Percentiles rank a stretch among this genome's conserved stretches.
phyloP scores from a whole-genome alignment of 2,329 filamentous ascomycete species.

The Penicillium sp. region DNA sequence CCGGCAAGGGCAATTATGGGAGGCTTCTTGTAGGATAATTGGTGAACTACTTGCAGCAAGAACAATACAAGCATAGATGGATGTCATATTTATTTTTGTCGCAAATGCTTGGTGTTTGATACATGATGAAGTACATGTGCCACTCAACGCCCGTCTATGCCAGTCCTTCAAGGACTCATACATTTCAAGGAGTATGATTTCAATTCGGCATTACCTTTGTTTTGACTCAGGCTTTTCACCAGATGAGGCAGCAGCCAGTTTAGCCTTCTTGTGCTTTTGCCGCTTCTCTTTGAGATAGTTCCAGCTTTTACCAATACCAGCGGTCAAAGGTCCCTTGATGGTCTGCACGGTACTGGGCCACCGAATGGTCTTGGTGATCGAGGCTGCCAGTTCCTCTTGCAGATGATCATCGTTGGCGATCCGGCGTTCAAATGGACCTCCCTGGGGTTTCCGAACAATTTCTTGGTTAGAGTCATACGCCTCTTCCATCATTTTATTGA shows the following conservation, averaged over 20 bases:
- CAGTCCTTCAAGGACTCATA: slow-evolving; percentile 2
- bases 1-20: too few relatives aligned
- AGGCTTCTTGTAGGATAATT: too few relatives aligned
- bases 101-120: slow-evolving; percentile 8
- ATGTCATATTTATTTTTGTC: slow-evolving; percentile 3
- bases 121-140: slow-evolving; percentile 12
- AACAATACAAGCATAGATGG: too few relatives aligned
- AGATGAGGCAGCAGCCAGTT: slow-evolving; percentile 11
- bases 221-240: slow-evolving; percentile 15
- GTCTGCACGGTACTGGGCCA: slow-evolving; percentile 91
- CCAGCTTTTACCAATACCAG: slow-evolving; percentile 62
- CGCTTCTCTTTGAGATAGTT: slow-evolving; percentile 80
- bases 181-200: background rate
- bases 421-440: slow-evolving; percentile 76
- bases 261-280: slow-evolving; percentile 51
- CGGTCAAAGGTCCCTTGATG: slow-evolving; percentile 74
- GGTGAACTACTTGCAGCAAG: too few relatives aligned
- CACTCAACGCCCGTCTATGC: slow-evolving; percentile 20
- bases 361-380: slow-evolving; percentile 79
- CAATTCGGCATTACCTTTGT: slow-evolving; percentile 8
- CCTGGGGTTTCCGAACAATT: slow-evolving; percentile 66
- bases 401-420: slow-evolving; percentile 70
- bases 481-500: slow-evolving; percentile 76
- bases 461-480: slow-evolving; percentile 60
- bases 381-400: slow-evolving; percentile 62